These are phyloP conservation scores for Cotoneaster glaucophyllus DNA, from an alignment of 306 rosid species.

Conservation along the genomic window DNA sequence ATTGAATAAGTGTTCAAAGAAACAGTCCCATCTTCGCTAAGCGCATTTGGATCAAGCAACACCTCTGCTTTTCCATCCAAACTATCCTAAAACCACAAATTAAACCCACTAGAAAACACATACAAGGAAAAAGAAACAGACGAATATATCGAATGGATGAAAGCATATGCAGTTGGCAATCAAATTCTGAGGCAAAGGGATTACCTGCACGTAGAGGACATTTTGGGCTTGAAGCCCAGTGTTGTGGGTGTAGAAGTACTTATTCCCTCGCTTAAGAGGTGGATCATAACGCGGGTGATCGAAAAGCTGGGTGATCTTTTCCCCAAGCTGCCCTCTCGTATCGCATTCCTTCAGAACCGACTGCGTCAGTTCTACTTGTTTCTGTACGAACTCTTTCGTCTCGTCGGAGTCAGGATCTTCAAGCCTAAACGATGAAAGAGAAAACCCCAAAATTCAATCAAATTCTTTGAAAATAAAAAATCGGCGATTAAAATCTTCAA, in stretches of 20 bases:
- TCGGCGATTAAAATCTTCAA: not conserved
- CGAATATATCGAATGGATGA: not conserved
- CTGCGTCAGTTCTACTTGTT: slow-evolving; percentile 59
- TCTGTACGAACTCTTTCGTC: slow-evolving; percentile 72
- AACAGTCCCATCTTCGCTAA: slow-evolving; percentile 75
- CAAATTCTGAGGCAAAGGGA: slow-evolving; percentile 8
- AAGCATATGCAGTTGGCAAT: not conserved
- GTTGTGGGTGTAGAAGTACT: slow-evolving; percentile 75
- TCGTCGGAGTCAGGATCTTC: slow-evolving; percentile 85
- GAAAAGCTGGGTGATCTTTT: slow-evolving; percentile 54
- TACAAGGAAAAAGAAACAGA: slow-evolving; percentile 3
- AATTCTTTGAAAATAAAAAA: not conserved
- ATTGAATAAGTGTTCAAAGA: slow-evolving; percentile 43
- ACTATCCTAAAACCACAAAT: slow-evolving; percentile 35
- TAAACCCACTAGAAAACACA: not conserved
- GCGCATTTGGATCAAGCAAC: slow-evolving; percentile 78
- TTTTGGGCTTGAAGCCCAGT: slow-evolving; percentile 83
- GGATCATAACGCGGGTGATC: slow-evolving; percentile 79
- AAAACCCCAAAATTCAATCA: not conserved
- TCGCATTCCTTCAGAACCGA: slow-evolving; percentile 58
- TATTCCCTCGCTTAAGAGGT: slow-evolving; percentile 51
- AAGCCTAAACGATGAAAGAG: slow-evolving; percentile 40
- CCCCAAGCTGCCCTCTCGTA: slow-evolving; percentile 40
- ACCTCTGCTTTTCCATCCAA: slow-evolving; percentile 59
- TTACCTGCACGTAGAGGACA: slow-evolving; percentile 79